Base-by-base conservation (phyloP, 2,329 filamentous ascomycete genomes). In the Exserohilum turcica region DNA sequence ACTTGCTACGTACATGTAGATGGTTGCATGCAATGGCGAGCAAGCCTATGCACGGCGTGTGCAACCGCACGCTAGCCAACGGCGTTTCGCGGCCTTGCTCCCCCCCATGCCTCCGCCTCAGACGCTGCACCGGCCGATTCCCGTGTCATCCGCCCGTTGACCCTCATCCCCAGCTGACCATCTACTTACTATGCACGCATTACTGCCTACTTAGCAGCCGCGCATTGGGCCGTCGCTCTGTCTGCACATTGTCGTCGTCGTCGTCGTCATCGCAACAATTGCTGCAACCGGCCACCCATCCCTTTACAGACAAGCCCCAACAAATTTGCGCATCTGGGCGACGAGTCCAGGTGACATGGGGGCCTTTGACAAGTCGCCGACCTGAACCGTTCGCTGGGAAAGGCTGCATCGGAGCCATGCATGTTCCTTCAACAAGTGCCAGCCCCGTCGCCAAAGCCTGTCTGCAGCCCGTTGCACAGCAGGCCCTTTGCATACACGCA, bases 361-460 rank as follows among this genome's bases (percentile, higher is more conserved):
- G 38, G 6, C 15, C n/a, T 28, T 13, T 43, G n/a, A 27, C 31
- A 50, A 28, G 52, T 71, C 67, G 67, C 64, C 67, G 67, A 71
- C 66, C 57, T 68, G 65, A 67, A 52, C 65, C 67, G 61, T 46
- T 56, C n/a, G 42, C 19, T 54, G 49, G 66, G 65, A 33, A 56
- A 43, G 37, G 44, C 21, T 35, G 35, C 52, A 49, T 54, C 42
- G 43, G 51, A 53, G 48, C 24, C 33, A 51, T 54, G 28, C 52
- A 28, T 50, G 39, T 44, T 27, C 15, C 27, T 43, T 32, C 7
- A 43, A 15, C 18, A 35, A 21, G 19, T 18, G 31, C 38, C 33
- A 18, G 28, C 24, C 16, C 40, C 28, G 27, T 16, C 19, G n/a
- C 6, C 37, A 19, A 32, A 21, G 16, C 35, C 12, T 47, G 18